Conservation (phyloP, 2,329 filamentous ascomycete species). For the Stachybotrys chlorohalonatus region DNA sequence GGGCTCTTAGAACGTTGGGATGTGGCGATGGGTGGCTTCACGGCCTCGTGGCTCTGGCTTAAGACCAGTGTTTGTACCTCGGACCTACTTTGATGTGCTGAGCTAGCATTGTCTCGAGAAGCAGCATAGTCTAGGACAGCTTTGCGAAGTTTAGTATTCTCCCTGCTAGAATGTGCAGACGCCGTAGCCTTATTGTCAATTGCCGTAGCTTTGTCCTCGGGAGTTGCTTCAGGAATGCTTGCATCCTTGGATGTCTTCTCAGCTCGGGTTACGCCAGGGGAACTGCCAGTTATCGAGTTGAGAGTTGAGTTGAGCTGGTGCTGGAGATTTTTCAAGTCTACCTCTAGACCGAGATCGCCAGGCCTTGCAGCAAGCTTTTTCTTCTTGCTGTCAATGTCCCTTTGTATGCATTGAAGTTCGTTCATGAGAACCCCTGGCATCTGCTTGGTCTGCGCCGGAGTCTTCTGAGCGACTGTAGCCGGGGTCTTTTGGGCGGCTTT, state of each 20-base stretch:
- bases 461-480: not conserved
- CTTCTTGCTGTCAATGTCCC: conserved; percentile 14
- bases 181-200: too few relatives aligned
- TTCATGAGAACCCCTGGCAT: conserved; percentile 3
- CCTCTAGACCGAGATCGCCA: conserved; percentile 10
- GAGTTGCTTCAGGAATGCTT: not conserved
- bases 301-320: conserved; percentile 17
- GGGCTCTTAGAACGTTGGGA: conserved; percentile 6
- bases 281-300: conserved; percentile 12
- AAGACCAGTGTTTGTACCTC: too few relatives aligned
- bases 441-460: not conserved
- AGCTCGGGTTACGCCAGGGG: not conserved
- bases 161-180: too few relatives aligned
- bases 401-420: conserved; percentile 17
- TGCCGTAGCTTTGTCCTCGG: too few relatives aligned
- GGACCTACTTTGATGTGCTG: not conserved
- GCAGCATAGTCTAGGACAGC: not conserved
- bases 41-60: too few relatives aligned
- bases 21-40: too few relatives aligned
- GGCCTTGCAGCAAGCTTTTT: conserved; percentile 13
- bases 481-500: not conserved
- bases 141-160: not conserved
- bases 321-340: conserved; percentile 16
- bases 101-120: not conserved
- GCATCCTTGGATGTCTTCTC: not conserved